Evolutionary conservation across 345 rosid species (phyloP), one percentile per base, ranked within the genome.

Genomic region (Jatropha curcas): DNA sequence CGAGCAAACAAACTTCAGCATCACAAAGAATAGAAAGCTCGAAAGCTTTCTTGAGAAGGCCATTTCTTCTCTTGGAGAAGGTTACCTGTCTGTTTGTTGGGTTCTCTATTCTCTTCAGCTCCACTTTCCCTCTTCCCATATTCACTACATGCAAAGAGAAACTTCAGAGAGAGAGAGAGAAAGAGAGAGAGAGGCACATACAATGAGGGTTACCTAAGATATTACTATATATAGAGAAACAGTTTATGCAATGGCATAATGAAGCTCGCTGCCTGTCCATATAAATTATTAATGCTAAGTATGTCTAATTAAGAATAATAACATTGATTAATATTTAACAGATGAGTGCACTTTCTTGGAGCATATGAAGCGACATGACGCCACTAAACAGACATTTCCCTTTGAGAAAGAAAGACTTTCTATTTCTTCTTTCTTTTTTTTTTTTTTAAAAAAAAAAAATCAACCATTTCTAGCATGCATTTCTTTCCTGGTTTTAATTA

Each of bases 81-180:
- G 89, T 85, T 6, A 89, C 89, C 56, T 89, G 93, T 77, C 93
- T 79, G 75, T 68, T 87, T 20, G 88, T 70, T 57, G 84, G 68
- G 71, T 87, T 89, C 78, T 89, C 91, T 72, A 89, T 87, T 76
- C 89, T 84, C 82, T 87, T 85, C 73, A 89, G 79, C 71, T 80
- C 86, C 25, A 87, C 85, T 70, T 85, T 89, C 52, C 93, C 91
- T 80, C 91, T 80, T 67, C 90, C 90, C 93, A 89, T 89, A n/a
- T n/a, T n/a, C n/a, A n/a, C n/a, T 48, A 48, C 8, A 48, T 48
- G 52, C 52, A 13, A n/a, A 16, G 19, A 48, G n/a, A 39, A 39
- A 39, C 52, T 16, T 48, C 4, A 13, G 0, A 16, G n/a, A n/a
- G n/a, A n/a, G n/a, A n/a, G n/a, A n/a, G n/a, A n/a, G n/a, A n/a